Percentiles rank a stretch among this genome's conserved stretches.
Evolutionary conservation across 176 grass and related monocot genomes (phyloP).

Genomic region (Canna indica): DNA sequence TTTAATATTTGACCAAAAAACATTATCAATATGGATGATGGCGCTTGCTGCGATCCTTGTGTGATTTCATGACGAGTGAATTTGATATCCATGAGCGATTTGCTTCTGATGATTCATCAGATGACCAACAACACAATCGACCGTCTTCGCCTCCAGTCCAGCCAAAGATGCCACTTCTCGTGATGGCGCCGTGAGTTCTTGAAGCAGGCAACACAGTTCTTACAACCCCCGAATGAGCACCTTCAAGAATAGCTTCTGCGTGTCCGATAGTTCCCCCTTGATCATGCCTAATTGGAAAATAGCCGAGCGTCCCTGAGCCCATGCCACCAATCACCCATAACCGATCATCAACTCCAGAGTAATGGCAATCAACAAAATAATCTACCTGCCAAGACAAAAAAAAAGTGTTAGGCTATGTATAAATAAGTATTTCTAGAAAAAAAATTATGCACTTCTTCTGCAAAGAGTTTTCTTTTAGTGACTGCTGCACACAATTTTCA

Average conservation of each 20-base stretch:
- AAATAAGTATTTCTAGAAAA: neutral
- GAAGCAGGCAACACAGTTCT: slow-evolving; percentile 46
- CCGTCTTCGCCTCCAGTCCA: slow-evolving; percentile 96
- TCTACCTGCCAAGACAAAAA: slow-evolving; percentile 43
- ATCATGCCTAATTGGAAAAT: slow-evolving; percentile 54
- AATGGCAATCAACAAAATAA: slow-evolving; percentile 94
- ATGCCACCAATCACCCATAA: slow-evolving; percentile 77
- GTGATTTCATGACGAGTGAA: slow-evolving; percentile 31
- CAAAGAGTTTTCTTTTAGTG: too few species aligned
- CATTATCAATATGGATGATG: slow-evolving; percentile 68
- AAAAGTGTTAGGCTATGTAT: neutral
- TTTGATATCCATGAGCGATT: slow-evolving; percentile 69
- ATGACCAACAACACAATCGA: slow-evolving; percentile 73
- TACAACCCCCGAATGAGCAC: slow-evolving; percentile 66
- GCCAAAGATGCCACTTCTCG: slow-evolving; percentile 51
- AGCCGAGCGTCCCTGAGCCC: slow-evolving; percentile 55
- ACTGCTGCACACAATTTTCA: neutral
- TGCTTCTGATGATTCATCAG: slow-evolving; percentile 25
- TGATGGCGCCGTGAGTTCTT: slow-evolving; percentile 24
- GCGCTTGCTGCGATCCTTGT: slow-evolving; percentile 38
- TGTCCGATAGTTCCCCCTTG: slow-evolving; percentile 26
- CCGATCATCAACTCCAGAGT: slow-evolving; percentile 47
- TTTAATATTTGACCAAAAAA: too few species aligned
- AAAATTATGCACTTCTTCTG: neutral
- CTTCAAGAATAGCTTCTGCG: slow-evolving; percentile 66